phyloP scores from a whole-genome alignment of 1,284 basidiomycete species.

The Testicularia cyperi region DNA sequence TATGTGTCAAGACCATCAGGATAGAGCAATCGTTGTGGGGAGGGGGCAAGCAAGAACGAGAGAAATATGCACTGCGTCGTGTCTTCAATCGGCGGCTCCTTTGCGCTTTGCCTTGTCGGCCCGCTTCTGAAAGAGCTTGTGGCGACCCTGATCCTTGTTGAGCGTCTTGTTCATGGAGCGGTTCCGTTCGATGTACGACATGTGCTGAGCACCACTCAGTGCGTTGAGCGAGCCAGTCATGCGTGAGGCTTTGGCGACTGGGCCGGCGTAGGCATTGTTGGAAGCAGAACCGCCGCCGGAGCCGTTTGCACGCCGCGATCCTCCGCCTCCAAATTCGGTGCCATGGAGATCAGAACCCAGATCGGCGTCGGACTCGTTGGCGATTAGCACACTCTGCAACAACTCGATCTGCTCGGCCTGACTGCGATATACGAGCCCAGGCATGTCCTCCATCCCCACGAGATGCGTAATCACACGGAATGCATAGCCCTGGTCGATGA shows the following conservation, averaged over 20 bases:
- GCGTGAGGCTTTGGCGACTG: slow-evolving; percentile 42
- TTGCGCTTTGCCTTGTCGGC: slow-evolving; percentile 39
- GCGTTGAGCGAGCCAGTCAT: slow-evolving; percentile 58
- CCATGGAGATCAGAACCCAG: slow-evolving; percentile 78
- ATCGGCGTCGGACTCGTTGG: slow-evolving; percentile 87
- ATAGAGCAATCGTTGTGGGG: too few species aligned
- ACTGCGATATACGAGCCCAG: slow-evolving; percentile 87
- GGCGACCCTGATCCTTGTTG: slow-evolving; percentile 47
- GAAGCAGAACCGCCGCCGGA: slow-evolving; percentile 9
- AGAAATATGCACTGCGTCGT: too few species aligned
- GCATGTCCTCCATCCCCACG: slow-evolving; percentile 82
- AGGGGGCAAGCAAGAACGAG: too few species aligned
- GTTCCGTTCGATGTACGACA: slow-evolving; percentile 60
- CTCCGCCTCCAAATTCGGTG: slow-evolving; percentile 26
- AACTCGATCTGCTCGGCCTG: slow-evolving; percentile 93
- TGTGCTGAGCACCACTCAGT: slow-evolving; percentile 59
- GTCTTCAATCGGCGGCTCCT: too few species aligned
- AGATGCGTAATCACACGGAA: slow-evolving; percentile 99
- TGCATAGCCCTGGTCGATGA: slow-evolving; percentile 97
- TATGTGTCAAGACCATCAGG: too few species aligned
- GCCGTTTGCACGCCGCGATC: slow-evolving; percentile 1
- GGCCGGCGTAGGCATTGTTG: too few species aligned
- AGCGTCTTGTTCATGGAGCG: slow-evolving; percentile 57
- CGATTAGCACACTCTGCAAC: slow-evolving; percentile 81
- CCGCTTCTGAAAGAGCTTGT: slow-evolving; percentile 53